These are phyloP conservation scores for Aspergillus funiculosus DNA, from an alignment of 495 filamentous ascomycete genomes.

Conservation along the genomic window DNA sequence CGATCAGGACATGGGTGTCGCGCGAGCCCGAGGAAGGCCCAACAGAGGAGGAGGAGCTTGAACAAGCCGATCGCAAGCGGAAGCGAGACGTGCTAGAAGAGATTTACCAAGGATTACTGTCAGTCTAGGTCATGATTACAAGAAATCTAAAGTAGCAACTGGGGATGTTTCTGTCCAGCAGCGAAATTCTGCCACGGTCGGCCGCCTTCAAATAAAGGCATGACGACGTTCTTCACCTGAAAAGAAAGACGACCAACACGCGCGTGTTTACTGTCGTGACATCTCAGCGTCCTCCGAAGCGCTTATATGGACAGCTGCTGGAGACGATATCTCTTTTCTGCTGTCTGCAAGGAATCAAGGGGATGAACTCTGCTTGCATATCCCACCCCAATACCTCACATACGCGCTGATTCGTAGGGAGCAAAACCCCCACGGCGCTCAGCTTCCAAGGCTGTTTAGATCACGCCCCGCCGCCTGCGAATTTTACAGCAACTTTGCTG, in stretches of 20 bases:
- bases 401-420: too few species aligned
- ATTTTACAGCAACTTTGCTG: slow-evolving; percentile 5
- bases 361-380: too few species aligned
- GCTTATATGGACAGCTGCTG: too few species aligned
- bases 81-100: slow-evolving; percentile 48
- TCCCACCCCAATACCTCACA: slow-evolving; percentile 3
- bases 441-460: slow-evolving; percentile 9
- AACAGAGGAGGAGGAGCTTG: slow-evolving; percentile 38
- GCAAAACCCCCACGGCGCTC: slow-evolving; percentile 1
- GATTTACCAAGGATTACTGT: slow-evolving; percentile 37
- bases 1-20: slow-evolving; percentile 50
- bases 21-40: slow-evolving; percentile 50
- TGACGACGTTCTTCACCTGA: neutral
- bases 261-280: too few species aligned
- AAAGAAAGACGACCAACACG: too few species aligned
- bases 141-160: too few species aligned
- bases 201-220: neutral
- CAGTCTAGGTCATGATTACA: neutral
- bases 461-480: slow-evolving; percentile 6
- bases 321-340: too few species aligned
- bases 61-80: slow-evolving; percentile 40
- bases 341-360: too few species aligned
- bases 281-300: too few species aligned
- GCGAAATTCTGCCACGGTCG: neutral
- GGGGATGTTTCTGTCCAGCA: too few species aligned